These are phyloP conservation scores for Tolypocladium guangdongense DNA, from an alignment of 2,329 filamentous ascomycete species.

Conservation along the genomic window DNA sequence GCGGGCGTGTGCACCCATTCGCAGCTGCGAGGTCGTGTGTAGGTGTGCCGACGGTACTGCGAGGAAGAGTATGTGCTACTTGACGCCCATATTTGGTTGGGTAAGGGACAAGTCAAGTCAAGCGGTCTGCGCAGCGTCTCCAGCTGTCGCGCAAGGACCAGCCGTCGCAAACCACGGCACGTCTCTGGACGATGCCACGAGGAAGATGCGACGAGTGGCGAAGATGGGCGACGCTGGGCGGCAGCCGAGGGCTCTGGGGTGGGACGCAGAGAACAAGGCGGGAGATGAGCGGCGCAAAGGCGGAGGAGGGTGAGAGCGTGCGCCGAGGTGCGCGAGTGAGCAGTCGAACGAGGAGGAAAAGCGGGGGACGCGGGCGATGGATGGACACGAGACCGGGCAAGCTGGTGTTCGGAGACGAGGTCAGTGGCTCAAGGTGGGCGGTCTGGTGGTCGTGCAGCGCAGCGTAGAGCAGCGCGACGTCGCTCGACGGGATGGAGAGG, in stretches of 20 bases:
- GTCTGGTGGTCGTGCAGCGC: background rate
- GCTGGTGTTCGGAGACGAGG: background rate
- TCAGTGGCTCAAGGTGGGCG: background rate
- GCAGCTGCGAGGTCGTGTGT: conserved; percentile 8
- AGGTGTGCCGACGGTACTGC: conserved; percentile 3
- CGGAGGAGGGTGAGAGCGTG: background rate
- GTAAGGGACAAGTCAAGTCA: background rate
- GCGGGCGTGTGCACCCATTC: conserved; percentile 14
- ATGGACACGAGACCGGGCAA: conserved; percentile 1
- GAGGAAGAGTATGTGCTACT: conserved; percentile 7
- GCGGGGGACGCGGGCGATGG: background rate
- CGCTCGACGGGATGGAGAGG: background rate
- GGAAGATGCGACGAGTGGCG: background rate
- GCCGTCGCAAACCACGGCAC: conserved; percentile 1
- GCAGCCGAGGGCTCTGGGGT: background rate
- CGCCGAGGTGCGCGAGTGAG: background rate
- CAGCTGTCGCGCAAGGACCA: conserved; percentile 1
- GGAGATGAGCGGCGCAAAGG: background rate
- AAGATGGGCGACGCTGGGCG: conserved; percentile 1
- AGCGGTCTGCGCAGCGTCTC: background rate
- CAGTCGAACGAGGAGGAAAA: background rate
- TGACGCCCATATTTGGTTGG: conserved; percentile 11
- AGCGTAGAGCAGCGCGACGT: background rate
- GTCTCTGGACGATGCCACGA: background rate
- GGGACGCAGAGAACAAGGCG: background rate